Base-by-base conservation (phyloP, 495 filamentous ascomycete genomes). In the Aspergillus egyptiacus region DNA sequence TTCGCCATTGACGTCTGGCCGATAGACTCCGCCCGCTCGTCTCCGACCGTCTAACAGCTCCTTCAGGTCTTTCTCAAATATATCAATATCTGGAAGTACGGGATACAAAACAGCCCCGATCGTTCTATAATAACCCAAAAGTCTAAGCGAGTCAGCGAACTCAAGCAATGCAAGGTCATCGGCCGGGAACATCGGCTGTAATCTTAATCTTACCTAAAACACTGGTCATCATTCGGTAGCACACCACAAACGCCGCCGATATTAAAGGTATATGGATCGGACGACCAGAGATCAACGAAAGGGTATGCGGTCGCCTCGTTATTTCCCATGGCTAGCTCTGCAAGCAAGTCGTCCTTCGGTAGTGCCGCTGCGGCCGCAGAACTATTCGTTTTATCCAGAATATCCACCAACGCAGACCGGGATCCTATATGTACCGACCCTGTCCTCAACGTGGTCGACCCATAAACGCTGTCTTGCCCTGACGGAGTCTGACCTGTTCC, bases 101-200 rank as follows among this genome's bases (percentile, higher is more conserved):
- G 86, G 85, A 75, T 87, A 94, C 53, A 91, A 80, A 8, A 87
- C 83, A 30, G 86, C 80, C 5, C 85, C 80, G 10, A 87, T 86
- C 52, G 89, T 83, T 63, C 78, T 82, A 68, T 91, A 94, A 28
- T 77, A 82, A 24, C 75, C 67, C 51, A 91, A 82, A 33, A 89
- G 76, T 51, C 83, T 88, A 42, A 1, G 18, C n/a, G 32, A 35
- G 33, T 37, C 28, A 42, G 47, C 50, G 23, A n/a, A n/a, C n/a
- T n/a, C n/a, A n/a, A n/a, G n/a, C n/a, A n/a, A n/a, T n/a, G n/a
- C n/a, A n/a, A n/a, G n/a, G n/a, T n/a, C n/a, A n/a, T n/a, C n/a
- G n/a, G n/a, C n/a, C n/a, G n/a, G n/a, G n/a, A n/a, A n/a, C n/a
- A n/a, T n/a, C n/a, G n/a, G n/a, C n/a, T n/a, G n/a, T n/a, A n/a